Evolutionary conservation across 2,329 filamentous ascomycete species (phyloP).

Genomic region (Verticillium dahliae): DNA sequence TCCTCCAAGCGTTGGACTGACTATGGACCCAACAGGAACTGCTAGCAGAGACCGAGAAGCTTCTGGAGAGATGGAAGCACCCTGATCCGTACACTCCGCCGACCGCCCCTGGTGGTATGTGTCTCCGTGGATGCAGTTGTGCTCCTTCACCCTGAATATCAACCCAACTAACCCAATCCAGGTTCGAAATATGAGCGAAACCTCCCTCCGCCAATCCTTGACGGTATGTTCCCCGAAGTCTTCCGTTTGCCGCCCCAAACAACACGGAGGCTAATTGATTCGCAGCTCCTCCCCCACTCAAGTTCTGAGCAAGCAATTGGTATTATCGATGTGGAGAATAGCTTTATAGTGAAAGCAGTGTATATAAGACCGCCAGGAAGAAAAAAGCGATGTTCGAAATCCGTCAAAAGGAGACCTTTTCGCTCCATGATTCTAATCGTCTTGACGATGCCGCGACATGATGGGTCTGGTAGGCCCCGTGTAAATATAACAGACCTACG

Average conservation of each 20-base stretch:
- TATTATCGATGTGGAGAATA: constrained; percentile 6
- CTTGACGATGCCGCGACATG: too few species aligned
- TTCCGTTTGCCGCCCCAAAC: not conserved
- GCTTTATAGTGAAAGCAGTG: constrained; percentile 25
- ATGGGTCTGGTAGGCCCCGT: too few species aligned
- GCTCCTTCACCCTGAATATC: not conserved
- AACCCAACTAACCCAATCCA: constrained; percentile 25
- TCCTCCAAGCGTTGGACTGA: not conserved
- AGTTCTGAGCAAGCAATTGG: constrained; percentile 26
- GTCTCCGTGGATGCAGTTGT: not conserved
- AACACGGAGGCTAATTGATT: not conserved
- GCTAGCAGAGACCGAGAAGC: constrained; percentile 78
- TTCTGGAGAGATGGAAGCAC: constrained; percentile 94
- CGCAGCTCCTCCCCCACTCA: constrained; percentile 43
- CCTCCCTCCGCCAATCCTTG: constrained; percentile 69
- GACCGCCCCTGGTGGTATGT: constrained; percentile 84
- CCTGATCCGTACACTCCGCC: constrained; percentile 88
- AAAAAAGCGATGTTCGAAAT: too few species aligned
- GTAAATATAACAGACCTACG: too few species aligned
- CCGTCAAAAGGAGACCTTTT: too few species aligned
- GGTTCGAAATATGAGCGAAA: constrained; percentile 97
- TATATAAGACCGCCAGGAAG: not conserved
- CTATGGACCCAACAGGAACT: constrained; percentile 52
- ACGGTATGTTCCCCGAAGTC: constrained; percentile 50
- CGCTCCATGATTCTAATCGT: too few species aligned